Base-by-base conservation (phyloP, 768 basidiomycete species). In the Tulasnella sp. region DNA sequence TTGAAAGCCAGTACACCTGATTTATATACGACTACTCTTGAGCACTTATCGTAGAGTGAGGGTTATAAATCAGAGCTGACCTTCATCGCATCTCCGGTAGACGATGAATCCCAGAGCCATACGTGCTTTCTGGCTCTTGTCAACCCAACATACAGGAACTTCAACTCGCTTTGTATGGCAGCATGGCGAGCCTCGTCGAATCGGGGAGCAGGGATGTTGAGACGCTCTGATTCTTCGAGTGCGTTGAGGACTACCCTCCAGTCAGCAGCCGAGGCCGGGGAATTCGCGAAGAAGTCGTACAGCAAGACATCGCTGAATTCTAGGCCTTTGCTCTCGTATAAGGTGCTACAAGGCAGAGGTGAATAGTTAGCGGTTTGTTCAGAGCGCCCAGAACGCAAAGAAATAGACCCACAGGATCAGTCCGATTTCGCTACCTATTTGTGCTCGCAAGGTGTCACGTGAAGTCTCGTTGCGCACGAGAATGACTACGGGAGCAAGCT, bases 241-340 rank as follows among this genome's bases (percentile, higher is more conserved):
- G 31, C 19, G 10, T 49, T 30, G 4, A 21, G 82, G 66, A 85
- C 70, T 1, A 83, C 72, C 8, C 81, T 72, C 85, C 85, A 87
- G 48, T 80, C 80, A 0, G 77, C 68, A 1, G 67, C 58, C 41
- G 76, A 76, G 1, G 78, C 68, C 0, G 65, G 63, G 0, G 86
- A 87, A 63, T 84, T 82, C 29, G 78, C 75, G 64, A 87, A 88
- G 69, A 87, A 87, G 62, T 88, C 81, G 64, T 82, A 87, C 5
- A 48, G 19, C 45, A 19, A 22, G 17, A 52, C 50, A 22, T 52
- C 50, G 19, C 25, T 52, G 50, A 52, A 52, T 19, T 52, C 50
- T 5, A 52, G 19, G 5, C 50, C 50, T 34, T 52, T 52, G 24
- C 50, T 52, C 27, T 52, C 50, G 19, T 52, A 52, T 10, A 52